Conservation (phyloP, 2,329 filamentous ascomycete genomes). For the Fusarium heterosporum region DNA sequence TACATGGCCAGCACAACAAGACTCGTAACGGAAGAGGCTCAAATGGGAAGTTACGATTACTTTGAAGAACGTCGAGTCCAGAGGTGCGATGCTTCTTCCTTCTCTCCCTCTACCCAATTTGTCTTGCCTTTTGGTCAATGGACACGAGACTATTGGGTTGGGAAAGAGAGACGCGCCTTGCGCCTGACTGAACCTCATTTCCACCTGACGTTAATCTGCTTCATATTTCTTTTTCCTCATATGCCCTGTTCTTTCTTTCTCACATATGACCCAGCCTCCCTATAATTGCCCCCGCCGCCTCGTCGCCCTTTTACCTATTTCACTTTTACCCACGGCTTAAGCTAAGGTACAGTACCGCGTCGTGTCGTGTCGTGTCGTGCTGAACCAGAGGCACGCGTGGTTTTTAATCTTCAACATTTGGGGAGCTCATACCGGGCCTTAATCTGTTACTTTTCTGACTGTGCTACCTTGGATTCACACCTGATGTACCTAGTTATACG, state of each 20-base stretch:
- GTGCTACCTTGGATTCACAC: conserved; percentile 3
- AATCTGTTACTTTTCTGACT: conserved; percentile 3
- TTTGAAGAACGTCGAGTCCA: neutral
- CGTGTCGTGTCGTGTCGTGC: conserved; percentile 38
- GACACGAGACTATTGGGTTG: neutral
- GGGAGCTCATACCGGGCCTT: conserved; percentile 10
- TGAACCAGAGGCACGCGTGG: conserved; percentile 17
- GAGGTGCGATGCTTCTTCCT: neutral
- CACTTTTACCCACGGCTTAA: neutral
- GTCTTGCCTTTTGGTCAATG: neutral
- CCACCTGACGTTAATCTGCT: conserved; percentile 29
- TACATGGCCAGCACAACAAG: conserved; percentile 22
- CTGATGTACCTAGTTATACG: neutral
- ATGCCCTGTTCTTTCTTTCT: conserved; percentile 12
- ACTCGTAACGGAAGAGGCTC: conserved; percentile 21
- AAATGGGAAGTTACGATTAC: conserved; percentile 15
- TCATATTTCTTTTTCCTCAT: conserved; percentile 29
- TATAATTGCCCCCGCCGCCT: conserved; percentile 30
- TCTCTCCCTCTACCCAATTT: neutral
- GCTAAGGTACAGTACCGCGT: conserved; percentile 17
- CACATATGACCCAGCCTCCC: conserved; percentile 23
- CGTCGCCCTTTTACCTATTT: conserved; percentile 24
- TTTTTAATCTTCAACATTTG: conserved; percentile 3
- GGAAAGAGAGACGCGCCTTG: neutral
- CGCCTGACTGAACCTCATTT: conserved; percentile 28